phyloP scores from a whole-genome alignment of 2,329 filamentous ascomycete species.

The Fusarium chaquense region DNA sequence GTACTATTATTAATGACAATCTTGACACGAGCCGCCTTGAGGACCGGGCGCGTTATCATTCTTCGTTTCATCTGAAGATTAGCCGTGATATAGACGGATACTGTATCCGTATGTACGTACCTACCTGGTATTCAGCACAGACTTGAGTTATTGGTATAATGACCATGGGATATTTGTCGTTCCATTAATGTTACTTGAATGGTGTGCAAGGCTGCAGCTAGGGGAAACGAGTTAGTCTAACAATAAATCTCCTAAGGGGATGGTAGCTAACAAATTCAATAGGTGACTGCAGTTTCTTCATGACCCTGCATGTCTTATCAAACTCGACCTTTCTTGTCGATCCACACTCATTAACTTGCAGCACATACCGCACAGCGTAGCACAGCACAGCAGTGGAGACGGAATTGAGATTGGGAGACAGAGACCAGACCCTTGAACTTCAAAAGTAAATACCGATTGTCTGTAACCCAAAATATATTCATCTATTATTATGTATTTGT shows the following conservation, averaged over 20 bases:
- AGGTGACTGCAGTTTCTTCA: not conserved
- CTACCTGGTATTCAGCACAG: slow-evolving; percentile 6
- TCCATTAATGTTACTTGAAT: slow-evolving; percentile 19
- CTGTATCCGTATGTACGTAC: too few species aligned
- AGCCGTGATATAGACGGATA: not conserved
- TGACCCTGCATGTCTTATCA: slow-evolving; percentile 10
- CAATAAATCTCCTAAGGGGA: not conserved
- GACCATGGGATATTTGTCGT: not conserved
- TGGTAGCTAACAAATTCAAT: not conserved
- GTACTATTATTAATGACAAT: not conserved
- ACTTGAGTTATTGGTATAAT: not conserved
- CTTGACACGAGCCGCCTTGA: slow-evolving; percentile 24
- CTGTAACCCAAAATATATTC: not conserved
- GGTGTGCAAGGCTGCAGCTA: slow-evolving; percentile 16
- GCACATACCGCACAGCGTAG: slow-evolving; percentile 12
- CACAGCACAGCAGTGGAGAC: slow-evolving; percentile 14
- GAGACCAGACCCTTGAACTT: slow-evolving; percentile 29
- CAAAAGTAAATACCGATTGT: slow-evolving; percentile 36
- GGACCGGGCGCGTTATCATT: slow-evolving; percentile 24
- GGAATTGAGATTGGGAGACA: slow-evolving; percentile 26
- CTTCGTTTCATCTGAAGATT: slow-evolving; percentile 21
- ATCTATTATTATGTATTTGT: not conserved
- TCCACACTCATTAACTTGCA: slow-evolving; percentile 37
- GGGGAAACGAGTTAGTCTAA: not conserved
- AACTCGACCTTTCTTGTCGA: slow-evolving; percentile 22